A percentile compares a stretch with the other conserved stretches of the same genome.
Evolutionary conservation across 2,329 filamentous ascomycete species (phyloP).

Genomic region (Colletotrichum sp.): DNA sequence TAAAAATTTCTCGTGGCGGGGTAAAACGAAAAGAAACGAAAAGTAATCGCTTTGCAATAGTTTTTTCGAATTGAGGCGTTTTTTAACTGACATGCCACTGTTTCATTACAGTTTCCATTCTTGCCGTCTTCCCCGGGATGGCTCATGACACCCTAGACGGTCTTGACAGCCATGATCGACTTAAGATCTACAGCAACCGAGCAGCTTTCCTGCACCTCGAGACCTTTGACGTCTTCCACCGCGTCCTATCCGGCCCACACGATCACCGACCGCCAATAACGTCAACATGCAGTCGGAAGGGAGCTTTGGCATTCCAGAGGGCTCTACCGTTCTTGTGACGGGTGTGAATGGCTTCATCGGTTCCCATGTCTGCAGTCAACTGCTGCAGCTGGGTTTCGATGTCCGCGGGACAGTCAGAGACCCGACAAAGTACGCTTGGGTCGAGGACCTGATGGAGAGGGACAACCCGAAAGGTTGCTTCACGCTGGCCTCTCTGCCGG

Average conservation of each 20-base stretch:
- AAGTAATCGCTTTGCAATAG: background rate
- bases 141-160: background rate
- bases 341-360: constrained; percentile 49
- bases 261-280: background rate
- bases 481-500: constrained; percentile 31
- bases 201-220: background rate
- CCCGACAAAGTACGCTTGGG: constrained; percentile 31
- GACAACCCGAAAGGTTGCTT: constrained; percentile 37
- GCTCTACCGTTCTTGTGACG: constrained; percentile 37
- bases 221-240: background rate
- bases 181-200: constrained; percentile 5
- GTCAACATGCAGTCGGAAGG: constrained; percentile 6
- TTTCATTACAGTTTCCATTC: background rate
- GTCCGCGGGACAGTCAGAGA: constrained; percentile 45
- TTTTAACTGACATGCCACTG: background rate
- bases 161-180: constrained; percentile 1
- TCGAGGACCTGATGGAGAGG: constrained; percentile 29
- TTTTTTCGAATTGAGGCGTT: background rate
- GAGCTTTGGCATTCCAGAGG: constrained; percentile 1
- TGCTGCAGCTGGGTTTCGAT: constrained; percentile 38
- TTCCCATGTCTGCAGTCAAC: constrained; percentile 39
- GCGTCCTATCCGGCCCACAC: background rate
- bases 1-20: background rate
- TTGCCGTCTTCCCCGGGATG: background rate
- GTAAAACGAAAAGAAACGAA: background rate